Base-by-base conservation (phyloP, 352 stramenopile genomes). In the Pelagophyceae sp. region DNA sequence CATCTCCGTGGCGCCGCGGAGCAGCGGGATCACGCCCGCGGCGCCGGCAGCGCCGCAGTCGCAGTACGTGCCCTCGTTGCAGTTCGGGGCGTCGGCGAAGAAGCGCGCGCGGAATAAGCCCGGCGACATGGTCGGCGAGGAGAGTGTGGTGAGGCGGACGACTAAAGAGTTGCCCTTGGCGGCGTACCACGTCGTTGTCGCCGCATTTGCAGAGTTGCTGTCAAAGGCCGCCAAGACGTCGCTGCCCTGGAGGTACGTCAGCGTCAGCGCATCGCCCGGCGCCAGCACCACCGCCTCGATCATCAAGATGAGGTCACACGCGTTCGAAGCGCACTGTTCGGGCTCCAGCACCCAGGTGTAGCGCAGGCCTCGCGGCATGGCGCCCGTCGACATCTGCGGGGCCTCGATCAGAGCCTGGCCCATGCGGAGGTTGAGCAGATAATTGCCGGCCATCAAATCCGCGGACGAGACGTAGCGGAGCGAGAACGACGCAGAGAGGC, bases 11-110 rank as follows among this genome's bases (percentile, higher is more conserved):
- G 19, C 1, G 19, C 61, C 61, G 2, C 17, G 3, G 15, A 50
- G 38, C 35, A n/a, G 0, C 1, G 31, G 17, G 2, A 58, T 2
- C 3, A 38, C 67, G 15, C 2, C 11, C 15, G 35, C 33, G 17
- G 1, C 33, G 67, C 38, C 35, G 35, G 33, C 61, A 11, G 3
- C 35, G 33, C 67, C 67, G 38, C 67, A 74, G 38, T 58, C 35
- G 38, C 67, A 74, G 38, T 74, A 74, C 25, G 20, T 60, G 2
- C 67, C 67, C 35, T 37, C 17, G 38, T 51, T 20, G 67, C 67
- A 74, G 17, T 11, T 58, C 15, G 33, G 35, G 15, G 15, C 67
- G 67, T 51, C 33, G 35, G 67, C 67, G 38, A 74, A 6, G 67
- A 35, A 58, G 1, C 67, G 33, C 38, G 67, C 67, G 5, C 0